Evolutionary conservation across 345 rosid species (phyloP).

Genomic region (Melaleuca quinquenervia): DNA sequence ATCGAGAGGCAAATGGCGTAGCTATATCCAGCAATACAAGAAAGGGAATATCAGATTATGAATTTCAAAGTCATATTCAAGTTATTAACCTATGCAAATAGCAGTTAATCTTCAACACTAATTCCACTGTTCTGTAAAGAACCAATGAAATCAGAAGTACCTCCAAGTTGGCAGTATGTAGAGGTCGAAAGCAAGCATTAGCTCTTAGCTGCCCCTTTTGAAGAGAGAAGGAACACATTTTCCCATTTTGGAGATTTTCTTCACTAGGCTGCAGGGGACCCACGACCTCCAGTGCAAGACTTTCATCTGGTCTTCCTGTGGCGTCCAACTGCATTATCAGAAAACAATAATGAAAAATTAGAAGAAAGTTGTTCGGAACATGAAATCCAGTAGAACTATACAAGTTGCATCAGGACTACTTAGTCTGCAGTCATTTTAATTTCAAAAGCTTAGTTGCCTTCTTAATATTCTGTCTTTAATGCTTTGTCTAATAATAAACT

Average conservation of each 20-base stretch:
- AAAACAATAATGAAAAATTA: neutral
- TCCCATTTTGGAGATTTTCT: conserved; percentile 59
- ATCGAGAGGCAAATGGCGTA: conserved; percentile 88
- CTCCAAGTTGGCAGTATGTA: conserved; percentile 83
- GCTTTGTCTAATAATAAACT: neutral
- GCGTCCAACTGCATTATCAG: conserved; percentile 68
- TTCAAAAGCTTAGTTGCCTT: neutral
- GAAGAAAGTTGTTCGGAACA: neutral
- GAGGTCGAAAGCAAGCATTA: conserved; percentile 58
- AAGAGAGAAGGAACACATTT: conserved; percentile 61
- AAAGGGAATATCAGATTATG: neutral
- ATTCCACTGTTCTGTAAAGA: neutral
- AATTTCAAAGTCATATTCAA: neutral
- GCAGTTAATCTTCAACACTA: neutral
- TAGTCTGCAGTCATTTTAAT: neutral
- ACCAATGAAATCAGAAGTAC: conserved; percentile 17
- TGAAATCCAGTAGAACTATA: neutral
- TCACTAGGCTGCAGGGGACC: conserved; percentile 52
- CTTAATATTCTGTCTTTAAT: neutral
- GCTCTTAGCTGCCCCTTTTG: conserved; percentile 93
- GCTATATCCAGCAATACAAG: conserved; percentile 28
- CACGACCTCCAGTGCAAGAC: conserved; percentile 64
- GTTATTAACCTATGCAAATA: neutral
- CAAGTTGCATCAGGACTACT: neutral
- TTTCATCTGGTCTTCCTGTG: conserved; percentile 86